Evolutionary conservation across 257 asterid species (phyloP), one percentile per base, ranked within the genome.

Genomic region (Rubia yunnanensis): DNA sequence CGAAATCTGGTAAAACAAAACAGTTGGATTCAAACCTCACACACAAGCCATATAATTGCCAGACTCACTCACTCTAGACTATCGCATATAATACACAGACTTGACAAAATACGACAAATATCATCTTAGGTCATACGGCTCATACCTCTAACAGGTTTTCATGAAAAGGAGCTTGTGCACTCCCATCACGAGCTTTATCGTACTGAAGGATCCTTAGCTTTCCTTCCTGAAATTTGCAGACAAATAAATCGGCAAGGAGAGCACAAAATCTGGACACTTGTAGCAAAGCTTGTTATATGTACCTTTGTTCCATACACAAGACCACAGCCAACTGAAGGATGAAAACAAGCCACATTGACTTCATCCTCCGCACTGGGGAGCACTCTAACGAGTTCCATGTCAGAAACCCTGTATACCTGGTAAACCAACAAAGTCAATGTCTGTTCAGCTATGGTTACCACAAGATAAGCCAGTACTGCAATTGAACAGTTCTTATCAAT

Each of bases 301-400:
- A 88, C 97, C 92, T 92, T 92, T 65, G 99, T 92, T 75, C 99
- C 99, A 75, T 92, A 92, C 68, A 92, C 88, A 82, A 92, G 85
- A 65, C 97, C 99, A 67, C 95, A 89, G n/a, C 99, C 99, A 48
- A 83, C 94, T 65, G 88, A 78, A 66, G 97, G 99, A 80, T 92
- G 99, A 74, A 92, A 92, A 72, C 94, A 92, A 69, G 99, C 99
- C 1, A 92, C 99, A 66, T 92, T 92, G 71, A 92, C 96, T 85
- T 92, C 99, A 77, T 92, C 99, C 78, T 92, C 97, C 32, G 97
- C 94, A 72, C 95, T 92, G 64, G 99, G 94, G 69, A 89, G 97
- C 67, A 86, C 94, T 80, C 94, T 89, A 70, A 92, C 97, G 63
- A 88, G 94, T 81, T 92, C 99, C 99, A 89, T 89, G 76, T 89